Base-by-base conservation (phyloP, 2,329 filamentous ascomycete species). In the Microdochium nivale region DNA sequence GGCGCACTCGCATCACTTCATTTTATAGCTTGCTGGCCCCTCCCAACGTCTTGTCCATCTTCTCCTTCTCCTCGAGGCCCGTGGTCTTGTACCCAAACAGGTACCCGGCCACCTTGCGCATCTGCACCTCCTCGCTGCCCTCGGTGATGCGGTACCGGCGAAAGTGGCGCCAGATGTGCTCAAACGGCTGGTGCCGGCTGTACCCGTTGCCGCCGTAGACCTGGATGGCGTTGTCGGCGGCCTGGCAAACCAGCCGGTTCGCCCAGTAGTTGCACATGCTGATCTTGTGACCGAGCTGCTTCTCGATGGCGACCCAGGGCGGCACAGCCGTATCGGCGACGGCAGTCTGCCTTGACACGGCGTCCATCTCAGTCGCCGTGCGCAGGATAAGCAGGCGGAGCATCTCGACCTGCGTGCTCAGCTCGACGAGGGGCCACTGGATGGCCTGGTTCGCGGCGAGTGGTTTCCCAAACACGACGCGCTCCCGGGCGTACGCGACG, bases 241-340 rank as follows among this genome's bases (percentile, higher is more conserved):
- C 78, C 60, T 84, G 71, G 11, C 75, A 80, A 50, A 77, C 81
- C 35, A 84, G 63, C 33, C 81, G 67, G 59, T 84, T 84, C 1
- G 79, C 80, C 71, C 78, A 84, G 61, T 82, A 84, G 59, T 84
- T 84, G 65, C 81, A 84, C 81, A 84, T 84, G 51, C 72, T 75
- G 27, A 84, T 79, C 60, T 82, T 80, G 60, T 81, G 78, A 24
- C 78, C 78, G n/a, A 84, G 67, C 56, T 71, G 71, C 60, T 69
- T 72, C 66, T 84, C 81, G 25, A 84, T 79, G 32, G 77, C 75
- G 7, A 75, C 61, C 70, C 70, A 74, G 2, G 71, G 70, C 50
- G 67, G 65, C 50, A 62, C 62, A 23, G 64, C 56, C 3, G 60
- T 60, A 8, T 61, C 60, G 50, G 68, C 44, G 25, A 57, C 37